Evolutionary conservation across 2,329 filamentous ascomycete genomes (phyloP).

Genomic region (Lachnellula hyalina): DNA sequence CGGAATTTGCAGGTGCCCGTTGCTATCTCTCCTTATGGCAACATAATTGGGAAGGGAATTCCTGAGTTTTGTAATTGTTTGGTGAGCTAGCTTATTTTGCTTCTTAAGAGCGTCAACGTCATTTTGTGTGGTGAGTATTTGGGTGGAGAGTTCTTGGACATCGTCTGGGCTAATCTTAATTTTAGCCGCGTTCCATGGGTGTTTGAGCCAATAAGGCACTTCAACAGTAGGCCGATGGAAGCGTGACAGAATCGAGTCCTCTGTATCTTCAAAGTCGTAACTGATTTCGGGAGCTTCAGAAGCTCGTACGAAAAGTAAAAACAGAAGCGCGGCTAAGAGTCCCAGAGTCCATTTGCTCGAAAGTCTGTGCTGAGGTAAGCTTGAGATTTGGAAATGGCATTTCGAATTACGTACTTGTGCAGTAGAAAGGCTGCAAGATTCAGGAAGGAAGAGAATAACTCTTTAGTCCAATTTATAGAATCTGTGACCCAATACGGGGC

Average conservation of each 20-base stretch:
- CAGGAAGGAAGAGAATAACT: too few relatives aligned
- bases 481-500: too few relatives aligned
- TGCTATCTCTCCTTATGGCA: constrained; percentile 46
- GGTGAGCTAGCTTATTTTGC: constrained; percentile 25
- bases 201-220: constrained; percentile 18
- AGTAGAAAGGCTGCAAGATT: too few relatives aligned
- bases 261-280: background rate
- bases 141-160: constrained; percentile 18
- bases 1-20: constrained; percentile 50
- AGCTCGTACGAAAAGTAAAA: too few relatives aligned
- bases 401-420: too few relatives aligned
- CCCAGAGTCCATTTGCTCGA: too few relatives aligned
- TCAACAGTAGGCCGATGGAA: constrained; percentile 15
- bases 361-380: too few relatives aligned
- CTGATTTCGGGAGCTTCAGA: too few relatives aligned
- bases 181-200: constrained; percentile 15
- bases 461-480: too few relatives aligned
- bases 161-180: constrained; percentile 14
- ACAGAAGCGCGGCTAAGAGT: too few relatives aligned
- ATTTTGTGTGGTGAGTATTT: constrained; percentile 20
- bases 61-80: constrained; percentile 36
- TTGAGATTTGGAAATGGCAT: too few relatives aligned
- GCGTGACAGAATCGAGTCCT: background rate
- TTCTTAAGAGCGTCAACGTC: constrained; percentile 17
- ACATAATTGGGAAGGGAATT: constrained; percentile 51